These are phyloP conservation scores for Stentor roeselii DNA, from an alignment of 73 alveolate genomes.

Conservation along the genomic window DNA sequence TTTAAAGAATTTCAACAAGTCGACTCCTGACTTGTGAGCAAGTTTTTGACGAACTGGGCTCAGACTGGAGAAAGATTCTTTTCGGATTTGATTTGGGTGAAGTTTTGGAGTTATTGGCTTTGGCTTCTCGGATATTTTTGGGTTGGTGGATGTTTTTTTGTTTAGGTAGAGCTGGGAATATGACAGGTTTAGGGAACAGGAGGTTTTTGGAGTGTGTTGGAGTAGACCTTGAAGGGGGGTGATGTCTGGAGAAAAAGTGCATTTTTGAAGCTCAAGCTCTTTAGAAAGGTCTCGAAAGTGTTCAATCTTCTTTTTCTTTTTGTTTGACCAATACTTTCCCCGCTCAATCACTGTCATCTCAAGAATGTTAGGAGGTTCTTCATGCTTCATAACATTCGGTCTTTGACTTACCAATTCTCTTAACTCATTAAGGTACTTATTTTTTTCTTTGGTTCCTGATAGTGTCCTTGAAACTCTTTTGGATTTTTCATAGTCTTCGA, in stretches of 20 bases:
- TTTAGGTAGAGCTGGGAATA: background rate
- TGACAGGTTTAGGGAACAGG: background rate
- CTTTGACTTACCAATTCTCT: background rate
- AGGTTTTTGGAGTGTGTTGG: background rate
- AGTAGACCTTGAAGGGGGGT: background rate
- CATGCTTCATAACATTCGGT: background rate
- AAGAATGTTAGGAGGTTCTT: background rate
- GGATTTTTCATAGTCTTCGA: too few relatives aligned
- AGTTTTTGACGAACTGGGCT: too few relatives aligned
- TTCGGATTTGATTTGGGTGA: too few relatives aligned
- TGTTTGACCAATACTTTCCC: background rate
- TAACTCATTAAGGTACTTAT: too few relatives aligned
- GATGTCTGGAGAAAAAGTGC: constrained; percentile 18
- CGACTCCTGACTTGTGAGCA: too few relatives aligned
- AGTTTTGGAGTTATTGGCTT: too few relatives aligned
- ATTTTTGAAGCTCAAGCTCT: background rate
- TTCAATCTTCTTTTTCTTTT: constrained; percentile 6
- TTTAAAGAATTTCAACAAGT: too few relatives aligned
- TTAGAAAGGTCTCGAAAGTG: background rate
- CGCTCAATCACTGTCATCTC: constrained; percentile 11
- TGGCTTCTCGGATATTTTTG: too few relatives aligned
- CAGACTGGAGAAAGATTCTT: too few relatives aligned
- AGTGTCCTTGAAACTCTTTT: too few relatives aligned
- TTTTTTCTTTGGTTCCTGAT: background rate
- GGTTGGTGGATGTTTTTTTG: too few relatives aligned